These are phyloP conservation scores for Hypholoma fasciculare DNA, from an alignment of 768 basidiomycete species.

Conservation along the genomic window DNA sequence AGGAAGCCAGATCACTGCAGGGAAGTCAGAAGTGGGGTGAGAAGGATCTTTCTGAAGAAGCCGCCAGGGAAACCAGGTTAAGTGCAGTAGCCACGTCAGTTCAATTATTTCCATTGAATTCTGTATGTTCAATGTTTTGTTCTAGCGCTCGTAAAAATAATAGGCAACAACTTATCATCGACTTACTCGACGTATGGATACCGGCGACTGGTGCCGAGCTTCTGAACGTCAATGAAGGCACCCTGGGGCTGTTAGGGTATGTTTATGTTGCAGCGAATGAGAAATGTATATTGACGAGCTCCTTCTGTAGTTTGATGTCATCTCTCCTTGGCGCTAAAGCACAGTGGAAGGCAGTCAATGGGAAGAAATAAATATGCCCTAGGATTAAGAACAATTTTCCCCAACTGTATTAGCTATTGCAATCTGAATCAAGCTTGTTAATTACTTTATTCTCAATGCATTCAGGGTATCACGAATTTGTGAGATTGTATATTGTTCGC, in stretches of 20 bases:
- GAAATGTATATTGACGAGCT: not conserved
- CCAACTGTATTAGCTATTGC: no score
- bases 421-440: no score
- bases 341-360: conserved; percentile 61
- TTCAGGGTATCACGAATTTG: no score
- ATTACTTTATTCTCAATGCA: no score
- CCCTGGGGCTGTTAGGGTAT: conserved; percentile 84
- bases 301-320: conserved; percentile 56
- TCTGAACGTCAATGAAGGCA: conserved; percentile 79
- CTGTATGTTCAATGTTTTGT: not conserved
- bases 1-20: conserved; percentile 56
- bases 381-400: not conserved
- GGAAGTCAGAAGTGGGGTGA: conserved; percentile 49
- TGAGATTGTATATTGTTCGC: not conserved
- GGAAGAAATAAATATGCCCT: conserved; percentile 33
- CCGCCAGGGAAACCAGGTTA: conserved; percentile 65
- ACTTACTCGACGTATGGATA: conserved; percentile 86
- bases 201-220: conserved; percentile 83
- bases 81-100: conserved; percentile 55
- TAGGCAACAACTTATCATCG: conserved; percentile 80
- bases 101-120: not conserved
- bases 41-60: conserved; percentile 68
- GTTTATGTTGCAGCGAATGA: conserved; percentile 3
- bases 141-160: conserved; percentile 62
- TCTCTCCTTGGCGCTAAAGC: conserved; percentile 69